These are phyloP conservation scores for Cystofilobasidium ferigula DNA, from an alignment of 768 basidiomycete genomes.

Conservation along the genomic window DNA sequence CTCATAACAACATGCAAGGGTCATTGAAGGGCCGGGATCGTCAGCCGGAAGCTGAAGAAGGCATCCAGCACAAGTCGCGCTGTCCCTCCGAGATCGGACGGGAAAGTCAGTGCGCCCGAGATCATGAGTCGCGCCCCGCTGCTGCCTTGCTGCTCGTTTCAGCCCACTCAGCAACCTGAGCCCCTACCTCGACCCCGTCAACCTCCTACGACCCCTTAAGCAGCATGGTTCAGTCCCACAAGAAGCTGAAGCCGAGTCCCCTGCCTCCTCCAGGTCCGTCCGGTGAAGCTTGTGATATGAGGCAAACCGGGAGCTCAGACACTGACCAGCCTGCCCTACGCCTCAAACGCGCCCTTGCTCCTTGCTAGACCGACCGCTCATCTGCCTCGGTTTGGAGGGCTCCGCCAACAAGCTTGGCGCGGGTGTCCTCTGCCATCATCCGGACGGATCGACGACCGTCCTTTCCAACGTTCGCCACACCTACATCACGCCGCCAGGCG, in stretches of 20 bases:
- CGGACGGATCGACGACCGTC: conserved; percentile 42
- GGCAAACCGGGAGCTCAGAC: neutral
- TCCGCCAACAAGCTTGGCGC: conserved; percentile 96
- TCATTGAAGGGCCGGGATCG: no score
- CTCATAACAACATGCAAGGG: no score
- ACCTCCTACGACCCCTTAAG: no score
- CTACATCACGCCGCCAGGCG: conserved; percentile 96
- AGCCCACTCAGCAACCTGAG: no score
- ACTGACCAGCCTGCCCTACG: neutral
- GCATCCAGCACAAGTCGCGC: no score
- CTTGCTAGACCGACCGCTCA: conserved; percentile 33
- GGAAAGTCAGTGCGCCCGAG: no score
- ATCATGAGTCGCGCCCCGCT: no score
- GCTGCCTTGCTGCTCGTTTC: no score
- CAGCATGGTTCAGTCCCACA: neutral
- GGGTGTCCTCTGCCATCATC: conserved; percentile 74
- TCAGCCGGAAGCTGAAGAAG: no score
- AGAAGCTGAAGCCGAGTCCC: neutral
- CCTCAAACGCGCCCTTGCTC: neutral
- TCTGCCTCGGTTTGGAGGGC: conserved; percentile 94
- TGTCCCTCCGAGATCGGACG: no score
- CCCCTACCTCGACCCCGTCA: no score
- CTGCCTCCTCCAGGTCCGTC: neutral
- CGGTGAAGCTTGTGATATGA: neutral
- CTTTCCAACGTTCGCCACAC: conserved; percentile 92